Percentiles rank a stretch among this genome's conserved stretches.
phyloP scores from a whole-genome alignment of 352 stramenopile genomes.

The Phytophthora tentaculata region DNA sequence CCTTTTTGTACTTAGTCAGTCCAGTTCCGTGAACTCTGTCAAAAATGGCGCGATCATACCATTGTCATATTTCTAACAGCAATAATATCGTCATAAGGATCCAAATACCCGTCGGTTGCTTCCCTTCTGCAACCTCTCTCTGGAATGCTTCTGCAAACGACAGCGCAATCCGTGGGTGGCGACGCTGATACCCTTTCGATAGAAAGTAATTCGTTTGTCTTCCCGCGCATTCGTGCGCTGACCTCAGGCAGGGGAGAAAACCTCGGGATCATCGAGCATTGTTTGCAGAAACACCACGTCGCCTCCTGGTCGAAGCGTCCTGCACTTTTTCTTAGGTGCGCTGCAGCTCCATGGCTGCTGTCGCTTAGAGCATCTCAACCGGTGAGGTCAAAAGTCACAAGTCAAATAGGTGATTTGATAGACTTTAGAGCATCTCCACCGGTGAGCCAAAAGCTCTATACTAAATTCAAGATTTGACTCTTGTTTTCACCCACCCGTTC shows the following conservation, averaged over 20 bases:
- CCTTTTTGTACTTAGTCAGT: slow-evolving; percentile 19
- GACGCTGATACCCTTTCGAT: slow-evolving; percentile 12
- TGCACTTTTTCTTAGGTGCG: slow-evolving; percentile 28
- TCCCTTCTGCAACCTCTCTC: not conserved
- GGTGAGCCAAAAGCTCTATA: no score
- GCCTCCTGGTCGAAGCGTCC: slow-evolving; percentile 22
- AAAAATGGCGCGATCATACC: not conserved
- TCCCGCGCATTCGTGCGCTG: slow-evolving; percentile 12
- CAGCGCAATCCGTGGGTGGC: slow-evolving; percentile 20
- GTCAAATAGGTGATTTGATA: no score
- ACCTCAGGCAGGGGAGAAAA: slow-evolving; percentile 4
- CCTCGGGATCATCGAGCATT: slow-evolving; percentile 4
- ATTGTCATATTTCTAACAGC: slow-evolving; percentile 10
- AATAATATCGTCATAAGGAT: slow-evolving; percentile 6
- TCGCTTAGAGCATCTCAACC: no score
- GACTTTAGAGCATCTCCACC: no score
- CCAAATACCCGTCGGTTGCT: slow-evolving; percentile 10
- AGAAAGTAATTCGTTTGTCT: slow-evolving; percentile 14
- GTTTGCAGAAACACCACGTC: slow-evolving; percentile 21
- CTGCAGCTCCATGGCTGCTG: not conserved
- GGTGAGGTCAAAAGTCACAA: no score
- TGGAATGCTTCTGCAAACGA: slow-evolving; percentile 22
- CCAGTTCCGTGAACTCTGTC: slow-evolving; percentile 22
- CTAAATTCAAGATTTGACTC: no score
- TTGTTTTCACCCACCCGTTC: no score